These are phyloP conservation scores for Mrakia hoshinonis DNA, from an alignment of 768 basidiomycete species.

Conservation along the genomic window DNA sequence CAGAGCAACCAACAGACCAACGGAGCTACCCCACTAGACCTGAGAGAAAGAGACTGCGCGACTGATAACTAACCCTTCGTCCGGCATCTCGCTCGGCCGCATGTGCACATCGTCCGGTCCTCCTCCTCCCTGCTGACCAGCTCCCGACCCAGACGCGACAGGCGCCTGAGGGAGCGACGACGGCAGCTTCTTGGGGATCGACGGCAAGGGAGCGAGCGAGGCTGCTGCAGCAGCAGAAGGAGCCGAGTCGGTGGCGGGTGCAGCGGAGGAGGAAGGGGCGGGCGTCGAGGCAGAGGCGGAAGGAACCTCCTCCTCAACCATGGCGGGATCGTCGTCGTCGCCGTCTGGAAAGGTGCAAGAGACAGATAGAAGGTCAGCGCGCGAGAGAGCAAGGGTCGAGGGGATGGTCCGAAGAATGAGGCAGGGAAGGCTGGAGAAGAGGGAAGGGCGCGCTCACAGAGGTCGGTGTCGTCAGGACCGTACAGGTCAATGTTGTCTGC, in stretches of 20 bases:
- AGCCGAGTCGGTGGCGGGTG: neutral
- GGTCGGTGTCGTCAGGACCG: slow-evolving; percentile 26
- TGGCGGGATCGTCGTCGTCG: slow-evolving; percentile 12
- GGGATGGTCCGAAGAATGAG: neutral
- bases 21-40: neutral
- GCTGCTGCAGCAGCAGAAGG: neutral
- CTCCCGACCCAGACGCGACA: slow-evolving; percentile 8
- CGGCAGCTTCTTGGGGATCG: slow-evolving; percentile 8
- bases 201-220: neutral
- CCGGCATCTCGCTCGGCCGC: slow-evolving; percentile 28
- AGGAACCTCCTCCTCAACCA: slow-evolving; percentile 8
- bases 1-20: neutral
- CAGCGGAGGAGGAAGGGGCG: neutral
- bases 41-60: neutral
- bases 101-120: slow-evolving; percentile 1
- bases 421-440: neutral
- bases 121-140: neutral
- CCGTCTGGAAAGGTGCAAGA: slow-evolving; percentile 5
- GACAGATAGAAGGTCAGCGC: neutral
- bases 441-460: slow-evolving; percentile 16
- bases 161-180: neutral
- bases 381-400: neutral
- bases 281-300: neutral
- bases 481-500: slow-evolving; percentile 29
- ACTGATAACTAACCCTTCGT: slow-evolving; percentile 26